Evolutionary conservation across 768 basidiomycete species (phyloP).

Genomic region (Trichaptum fuscoviolaceum): DNA sequence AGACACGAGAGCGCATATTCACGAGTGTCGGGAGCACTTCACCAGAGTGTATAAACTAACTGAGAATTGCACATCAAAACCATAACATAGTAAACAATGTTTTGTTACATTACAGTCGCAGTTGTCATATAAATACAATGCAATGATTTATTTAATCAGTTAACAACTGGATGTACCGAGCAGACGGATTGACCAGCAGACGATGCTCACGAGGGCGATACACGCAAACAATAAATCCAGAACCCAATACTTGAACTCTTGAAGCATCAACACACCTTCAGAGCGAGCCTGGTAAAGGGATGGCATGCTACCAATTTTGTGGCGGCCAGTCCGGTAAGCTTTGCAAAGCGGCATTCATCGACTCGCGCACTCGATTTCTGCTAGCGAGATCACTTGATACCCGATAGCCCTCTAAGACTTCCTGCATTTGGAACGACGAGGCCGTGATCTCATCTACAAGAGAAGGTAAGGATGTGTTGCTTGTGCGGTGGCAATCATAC

Average conservation of each 20-base stretch:
- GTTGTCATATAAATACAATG: background rate
- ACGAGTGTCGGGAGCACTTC: too few relatives aligned
- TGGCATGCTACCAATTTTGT: background rate
- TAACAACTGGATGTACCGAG: too few relatives aligned
- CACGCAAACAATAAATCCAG: background rate
- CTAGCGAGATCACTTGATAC: conserved; percentile 68
- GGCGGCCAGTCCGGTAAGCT: conserved; percentile 74
- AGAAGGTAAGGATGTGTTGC: background rate
- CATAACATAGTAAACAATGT: background rate
- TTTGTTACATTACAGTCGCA: background rate
- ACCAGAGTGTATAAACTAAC: too few relatives aligned
- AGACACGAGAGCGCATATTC: too few relatives aligned
- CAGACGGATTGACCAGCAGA: too few relatives aligned
- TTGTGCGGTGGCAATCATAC: background rate
- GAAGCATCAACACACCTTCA: background rate
- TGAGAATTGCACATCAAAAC: background rate
- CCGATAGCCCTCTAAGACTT: conserved; percentile 67
- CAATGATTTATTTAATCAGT: too few relatives aligned
- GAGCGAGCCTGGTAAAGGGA: background rate
- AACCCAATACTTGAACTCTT: too few relatives aligned
- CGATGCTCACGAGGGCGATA: background rate
- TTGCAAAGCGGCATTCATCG: conserved; percentile 68
- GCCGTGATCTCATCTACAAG: conserved; percentile 59
- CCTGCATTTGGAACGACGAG: conserved; percentile 69
- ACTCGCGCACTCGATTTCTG: conserved; percentile 71